phyloP scores from a whole-genome alignment of 257 asterid species.

The Buddleja alternifolia region DNA sequence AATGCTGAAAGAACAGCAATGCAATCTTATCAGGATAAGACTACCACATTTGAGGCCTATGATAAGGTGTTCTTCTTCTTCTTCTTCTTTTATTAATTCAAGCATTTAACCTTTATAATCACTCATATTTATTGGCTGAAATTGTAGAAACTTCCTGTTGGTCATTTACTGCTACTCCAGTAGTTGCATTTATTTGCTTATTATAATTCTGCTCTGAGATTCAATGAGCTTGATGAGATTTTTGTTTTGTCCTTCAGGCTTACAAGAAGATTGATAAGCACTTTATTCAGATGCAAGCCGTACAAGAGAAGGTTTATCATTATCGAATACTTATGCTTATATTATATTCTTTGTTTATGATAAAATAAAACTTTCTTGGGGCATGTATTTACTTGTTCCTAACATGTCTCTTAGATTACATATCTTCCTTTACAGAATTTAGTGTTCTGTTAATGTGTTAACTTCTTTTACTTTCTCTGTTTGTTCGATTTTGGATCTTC shows the following conservation, averaged over 20 bases:
- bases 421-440: not conserved
- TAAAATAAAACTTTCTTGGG: conserved; percentile 9
- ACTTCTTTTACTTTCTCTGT: not conserved
- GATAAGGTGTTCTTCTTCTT: conserved; percentile 58
- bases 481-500: conserved; percentile 13
- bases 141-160: conserved; percentile 1
- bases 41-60: conserved; percentile 67
- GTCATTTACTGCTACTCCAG: conserved; percentile 8
- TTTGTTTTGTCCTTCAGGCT: conserved; percentile 55
- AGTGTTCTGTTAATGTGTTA: not conserved
- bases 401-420: not conserved
- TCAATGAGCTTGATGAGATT: conserved; percentile 20
- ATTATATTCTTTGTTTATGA: not conserved
- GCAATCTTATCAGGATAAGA: conserved; percentile 74
- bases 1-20: conserved; percentile 76
- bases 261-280: conserved; percentile 77
- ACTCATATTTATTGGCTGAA: conserved; percentile 4
- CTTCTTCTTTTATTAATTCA: not conserved
- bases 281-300: conserved; percentile 66
- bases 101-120: not conserved
- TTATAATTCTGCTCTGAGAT: not conserved
- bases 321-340: conserved; percentile 18
- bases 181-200: conserved; percentile 14
- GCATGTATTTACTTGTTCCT: not conserved
- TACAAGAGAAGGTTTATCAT: conserved; percentile 80